Evolutionary conservation across 805 yeast genomes (phyloP).

Genomic region (Suhomyces pyralidae): DNA sequence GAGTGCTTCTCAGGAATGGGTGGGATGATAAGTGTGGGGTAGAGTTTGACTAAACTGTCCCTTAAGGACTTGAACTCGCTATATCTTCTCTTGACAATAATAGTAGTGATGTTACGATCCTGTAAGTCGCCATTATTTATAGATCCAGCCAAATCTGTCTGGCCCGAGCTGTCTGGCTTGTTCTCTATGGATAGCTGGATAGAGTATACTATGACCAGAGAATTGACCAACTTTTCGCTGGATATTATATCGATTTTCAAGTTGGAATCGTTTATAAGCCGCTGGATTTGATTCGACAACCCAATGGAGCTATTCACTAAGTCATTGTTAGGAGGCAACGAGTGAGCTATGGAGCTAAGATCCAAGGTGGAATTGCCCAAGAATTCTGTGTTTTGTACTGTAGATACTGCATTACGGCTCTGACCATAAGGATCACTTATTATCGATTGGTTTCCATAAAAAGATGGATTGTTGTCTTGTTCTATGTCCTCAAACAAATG

Average conservation of each 20-base stretch:
- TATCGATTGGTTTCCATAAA: slow-evolving; percentile 34
- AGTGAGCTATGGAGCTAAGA: not conserved
- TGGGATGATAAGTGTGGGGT: slow-evolving; percentile 40
- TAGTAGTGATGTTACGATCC: slow-evolving; percentile 8
- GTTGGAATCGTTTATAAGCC: slow-evolving; percentile 24
- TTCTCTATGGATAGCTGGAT: slow-evolving; percentile 23
- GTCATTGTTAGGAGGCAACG: slow-evolving; percentile 12
- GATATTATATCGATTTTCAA: slow-evolving; percentile 30
- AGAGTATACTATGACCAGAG: slow-evolving; percentile 38
- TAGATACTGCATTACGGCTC: not conserved
- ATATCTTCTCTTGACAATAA: slow-evolving; percentile 41
- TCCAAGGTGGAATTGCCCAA: not conserved
- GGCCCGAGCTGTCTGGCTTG: slow-evolving; percentile 2
- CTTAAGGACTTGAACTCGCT: slow-evolving; percentile 44
- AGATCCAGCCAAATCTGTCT: not conserved
- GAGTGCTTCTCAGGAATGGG: slow-evolving; percentile 50
- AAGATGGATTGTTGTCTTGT: slow-evolving; percentile 45
- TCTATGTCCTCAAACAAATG: slow-evolving; percentile 38
- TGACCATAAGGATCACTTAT: slow-evolving; percentile 25
- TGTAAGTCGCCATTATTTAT: not conserved
- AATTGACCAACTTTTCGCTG: slow-evolving; percentile 34
- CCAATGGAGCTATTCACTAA: slow-evolving; percentile 29
- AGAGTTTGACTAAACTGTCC: slow-evolving; percentile 35
- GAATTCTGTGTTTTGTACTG: not conserved
- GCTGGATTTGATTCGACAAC: slow-evolving; percentile 29